Evolutionary conservation across 2,329 filamentous ascomycete genomes (phyloP), one percentile per base, ranked within the genome.

Genomic region (Phoma sp.): DNA sequence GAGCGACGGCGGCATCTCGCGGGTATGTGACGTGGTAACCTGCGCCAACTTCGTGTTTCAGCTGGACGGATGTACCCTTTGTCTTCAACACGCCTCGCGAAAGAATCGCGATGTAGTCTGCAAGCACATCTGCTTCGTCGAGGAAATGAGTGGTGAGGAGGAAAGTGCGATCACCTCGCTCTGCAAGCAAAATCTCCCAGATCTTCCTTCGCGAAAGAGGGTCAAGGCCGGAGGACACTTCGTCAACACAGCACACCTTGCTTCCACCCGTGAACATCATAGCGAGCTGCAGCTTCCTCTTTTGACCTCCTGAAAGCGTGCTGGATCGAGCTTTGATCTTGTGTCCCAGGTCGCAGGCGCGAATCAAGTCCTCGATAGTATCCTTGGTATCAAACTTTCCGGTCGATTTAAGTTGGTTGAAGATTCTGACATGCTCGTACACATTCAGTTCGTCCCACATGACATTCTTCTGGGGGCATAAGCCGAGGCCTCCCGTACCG

Each of bases 251-350:
- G 76, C 93, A 96, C 0, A 97, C 88, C 22, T 86, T 86, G 58
- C 90, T 94, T 10, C 92, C 92, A 58, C 94, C 93, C 3, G 91
- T 96, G 64, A 97, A 87, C 92, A 96, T 96, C 86, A 96, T 94
- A 5, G 92, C 92, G 2, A 97, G 81, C 74, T 97, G 93, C 8
- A 96, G 81, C 74, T 97, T 97, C 47, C 93, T 83, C 77, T 96
- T 96, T 74, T 97, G 93, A 0, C 93, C 93, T 8, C 93, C 93
- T 2, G 92, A 96, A 0, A 97, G 80, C 0, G 91, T 96, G 69
- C 86, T 88, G 0, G 92, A 85, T 57, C 82, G 80, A 0, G 92
- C 89, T 32, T 85, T 84, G 36, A 86, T 78, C 76, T 97, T 97
- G 47, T 85, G 82, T 21, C 83, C 83, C 2, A 97, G 82, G 71